Conservation (phyloP, 2,329 filamentous ascomycete genomes). For the Fusarium albidum region DNA sequence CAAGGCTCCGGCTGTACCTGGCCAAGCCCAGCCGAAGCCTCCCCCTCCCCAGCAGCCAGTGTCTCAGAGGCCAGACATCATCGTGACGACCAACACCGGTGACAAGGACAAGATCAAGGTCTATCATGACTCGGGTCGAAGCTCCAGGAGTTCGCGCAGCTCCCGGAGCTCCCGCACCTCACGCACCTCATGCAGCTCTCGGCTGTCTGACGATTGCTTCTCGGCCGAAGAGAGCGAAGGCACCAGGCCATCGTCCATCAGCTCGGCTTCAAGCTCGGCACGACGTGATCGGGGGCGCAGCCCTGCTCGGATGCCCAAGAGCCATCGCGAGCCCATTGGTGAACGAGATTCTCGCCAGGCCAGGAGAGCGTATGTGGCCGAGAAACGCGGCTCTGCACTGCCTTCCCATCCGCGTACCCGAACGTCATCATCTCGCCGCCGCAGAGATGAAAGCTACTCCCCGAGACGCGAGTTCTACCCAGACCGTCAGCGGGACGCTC, state of each 20-base stretch:
- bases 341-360: conserved; percentile 8
- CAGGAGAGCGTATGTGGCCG: background rate
- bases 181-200: background rate
- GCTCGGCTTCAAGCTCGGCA: conserved; percentile 10
- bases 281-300: conserved; percentile 17
- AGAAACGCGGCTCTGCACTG: background rate
- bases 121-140: conserved; percentile 16
- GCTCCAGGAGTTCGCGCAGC: background rate
- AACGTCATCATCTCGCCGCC: conserved; percentile 9
- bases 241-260: conserved; percentile 26
- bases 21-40: background rate
- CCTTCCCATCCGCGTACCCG: conserved; percentile 19
- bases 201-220: conserved; percentile 11
- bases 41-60: background rate
- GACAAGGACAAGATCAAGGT: conserved; percentile 1
- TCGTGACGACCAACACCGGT: conserved; percentile 1
- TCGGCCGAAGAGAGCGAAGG: conserved; percentile 26
- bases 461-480: conserved; percentile 16
- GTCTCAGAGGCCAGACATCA: background rate
- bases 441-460: conserved; percentile 11
- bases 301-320: conserved; percentile 6
- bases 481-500: conserved; percentile 12
- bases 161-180: background rate
- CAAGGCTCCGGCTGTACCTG: background rate
- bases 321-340: conserved; percentile 11